These are phyloP conservation scores for Mytilinidion resinicola DNA, from an alignment of 495 filamentous ascomycete species.

Conservation along the genomic window DNA sequence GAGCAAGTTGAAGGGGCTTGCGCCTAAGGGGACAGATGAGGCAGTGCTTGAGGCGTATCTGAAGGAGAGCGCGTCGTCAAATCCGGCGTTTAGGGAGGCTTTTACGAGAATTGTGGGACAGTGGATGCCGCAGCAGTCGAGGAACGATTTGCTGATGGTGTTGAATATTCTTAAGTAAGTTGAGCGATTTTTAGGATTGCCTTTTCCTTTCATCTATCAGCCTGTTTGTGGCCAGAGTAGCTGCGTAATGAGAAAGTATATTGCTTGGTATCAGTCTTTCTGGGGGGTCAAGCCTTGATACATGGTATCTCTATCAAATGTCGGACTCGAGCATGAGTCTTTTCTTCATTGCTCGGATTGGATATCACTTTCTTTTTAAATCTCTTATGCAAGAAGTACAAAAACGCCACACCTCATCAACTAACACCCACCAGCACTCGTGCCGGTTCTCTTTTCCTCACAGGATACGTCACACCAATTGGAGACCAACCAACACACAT, in stretches of 20 bases:
- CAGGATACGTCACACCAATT: conserved; percentile 32
- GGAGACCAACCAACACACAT: conserved; percentile 29
- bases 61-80: conserved; percentile 26
- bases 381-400: no score
- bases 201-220: no score
- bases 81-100: conserved; percentile 26
- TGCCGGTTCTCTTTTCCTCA: conserved; percentile 31
- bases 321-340: no score
- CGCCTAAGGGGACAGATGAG: conserved; percentile 13
- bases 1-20: conserved; percentile 13
- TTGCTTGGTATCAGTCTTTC: no score
- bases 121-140: conserved; percentile 23
- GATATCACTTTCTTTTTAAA: no score
- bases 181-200: no score
- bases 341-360: no score
- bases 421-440: conserved; percentile 19
- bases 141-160: conserved; percentile 23
- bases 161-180: conserved; percentile 32
- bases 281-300: no score
- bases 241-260: no score
- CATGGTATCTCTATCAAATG: no score
- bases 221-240: no score
- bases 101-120: conserved; percentile 16
- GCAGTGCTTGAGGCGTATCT: conserved; percentile 24
- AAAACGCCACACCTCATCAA: no score